These are phyloP conservation scores for Penicillium ucsense DNA, from an alignment of 495 filamentous ascomycete species.

Conservation along the genomic window DNA sequence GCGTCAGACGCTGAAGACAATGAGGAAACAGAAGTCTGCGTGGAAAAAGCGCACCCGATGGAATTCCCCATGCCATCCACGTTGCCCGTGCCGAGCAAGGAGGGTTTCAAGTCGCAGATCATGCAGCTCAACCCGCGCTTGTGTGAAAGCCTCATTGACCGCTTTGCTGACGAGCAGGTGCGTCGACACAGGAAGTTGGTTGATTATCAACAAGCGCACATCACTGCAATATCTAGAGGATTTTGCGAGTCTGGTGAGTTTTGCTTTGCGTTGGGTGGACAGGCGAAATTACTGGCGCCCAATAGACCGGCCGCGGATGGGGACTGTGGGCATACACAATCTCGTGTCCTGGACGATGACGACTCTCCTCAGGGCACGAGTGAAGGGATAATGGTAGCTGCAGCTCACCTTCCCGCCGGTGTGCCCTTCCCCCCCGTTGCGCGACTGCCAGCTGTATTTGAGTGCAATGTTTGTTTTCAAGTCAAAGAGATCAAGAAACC, in stretches of 20 bases:
- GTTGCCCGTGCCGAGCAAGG: constrained; percentile 59
- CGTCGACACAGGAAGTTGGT: constrained; percentile 72
- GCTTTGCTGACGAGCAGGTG: constrained; percentile 72
- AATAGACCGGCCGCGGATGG: constrained; percentile 35
- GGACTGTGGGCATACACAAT: constrained; percentile 39
- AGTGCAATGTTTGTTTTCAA: constrained; percentile 85
- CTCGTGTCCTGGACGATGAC: constrained; percentile 42
- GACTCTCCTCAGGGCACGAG: constrained; percentile 52
- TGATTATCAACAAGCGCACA: constrained; percentile 62
- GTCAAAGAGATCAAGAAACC: constrained; percentile 88
- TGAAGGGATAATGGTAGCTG: constrained; percentile 53
- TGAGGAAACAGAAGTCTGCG: constrained; percentile 30
- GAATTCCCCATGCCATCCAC: constrained; percentile 33
- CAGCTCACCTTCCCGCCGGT: constrained; percentile 65
- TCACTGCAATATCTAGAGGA: constrained; percentile 38
- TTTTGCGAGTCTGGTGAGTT: constrained; percentile 51
- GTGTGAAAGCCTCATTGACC: constrained; percentile 64
- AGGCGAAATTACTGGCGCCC: constrained; percentile 38
- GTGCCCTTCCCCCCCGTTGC: constrained; percentile 75
- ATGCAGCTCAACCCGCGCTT: constrained; percentile 59
- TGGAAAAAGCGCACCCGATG: constrained; percentile 39
- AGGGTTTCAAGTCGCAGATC: constrained; percentile 72
- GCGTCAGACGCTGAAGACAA: constrained; percentile 34
- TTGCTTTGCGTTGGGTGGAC: constrained; percentile 58
- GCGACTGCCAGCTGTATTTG: constrained; percentile 78